These are phyloP conservation scores for Penicillium angulare DNA, from an alignment of 495 filamentous ascomycete species.

Conservation along the genomic window DNA sequence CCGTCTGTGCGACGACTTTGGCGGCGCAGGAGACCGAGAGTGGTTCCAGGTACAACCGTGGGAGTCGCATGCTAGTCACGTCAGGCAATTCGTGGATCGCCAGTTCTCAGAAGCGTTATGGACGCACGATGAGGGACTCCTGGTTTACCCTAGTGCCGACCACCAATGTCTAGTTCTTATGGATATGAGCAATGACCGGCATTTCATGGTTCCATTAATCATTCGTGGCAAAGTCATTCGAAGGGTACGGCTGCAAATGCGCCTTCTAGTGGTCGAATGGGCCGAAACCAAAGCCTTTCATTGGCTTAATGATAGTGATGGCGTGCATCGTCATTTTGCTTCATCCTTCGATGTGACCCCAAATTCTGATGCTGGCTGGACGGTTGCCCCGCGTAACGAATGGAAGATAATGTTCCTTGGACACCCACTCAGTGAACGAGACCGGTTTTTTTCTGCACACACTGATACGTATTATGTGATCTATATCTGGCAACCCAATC, in stretches of 20 bases:
- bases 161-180: conserved; percentile 47
- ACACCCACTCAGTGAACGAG: conserved; percentile 55
- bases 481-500: conserved; percentile 66
- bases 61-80: conserved; percentile 51
- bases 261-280: conserved; percentile 64
- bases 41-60: conserved; percentile 56
- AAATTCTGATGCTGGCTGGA: conserved; percentile 34
- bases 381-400: conserved; percentile 58
- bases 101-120: conserved; percentile 57
- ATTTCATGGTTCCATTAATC: conserved; percentile 54
- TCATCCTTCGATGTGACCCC: conserved; percentile 56
- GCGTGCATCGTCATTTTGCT: conserved; percentile 62
- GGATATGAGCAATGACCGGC: conserved; percentile 49
- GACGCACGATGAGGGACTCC: conserved; percentile 58
- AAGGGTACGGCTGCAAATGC: conserved; percentile 54
- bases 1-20: conserved; percentile 36
- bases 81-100: conserved; percentile 37
- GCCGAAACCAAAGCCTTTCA: conserved; percentile 58
- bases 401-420: conserved; percentile 67
- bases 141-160: conserved; percentile 53
- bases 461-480: conserved; percentile 62
- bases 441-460: conserved; percentile 66
- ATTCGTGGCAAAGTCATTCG: conserved; percentile 54
- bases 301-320: conserved; percentile 56
- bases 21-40: conserved; percentile 30